These are phyloP conservation scores for Nigrograna mackinnonii DNA, from an alignment of 2,329 filamentous ascomycete species.

Conservation along the genomic window DNA sequence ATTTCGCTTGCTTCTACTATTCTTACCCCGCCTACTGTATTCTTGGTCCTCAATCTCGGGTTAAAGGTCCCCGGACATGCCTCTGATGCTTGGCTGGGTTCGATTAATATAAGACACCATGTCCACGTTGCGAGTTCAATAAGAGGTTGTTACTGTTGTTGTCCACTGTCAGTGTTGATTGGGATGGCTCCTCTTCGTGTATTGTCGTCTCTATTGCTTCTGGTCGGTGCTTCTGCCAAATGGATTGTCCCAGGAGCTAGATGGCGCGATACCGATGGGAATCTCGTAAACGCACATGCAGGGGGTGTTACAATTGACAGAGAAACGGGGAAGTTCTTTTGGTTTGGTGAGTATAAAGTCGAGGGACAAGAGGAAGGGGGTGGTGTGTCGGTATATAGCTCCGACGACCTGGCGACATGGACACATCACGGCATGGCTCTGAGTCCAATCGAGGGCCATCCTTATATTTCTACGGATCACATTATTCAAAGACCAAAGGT, in stretches of 20 bases:
- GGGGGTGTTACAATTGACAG: constrained; percentile 59
- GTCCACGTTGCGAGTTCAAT: too few species aligned
- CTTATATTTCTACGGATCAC: constrained; percentile 57
- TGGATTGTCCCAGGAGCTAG: constrained; percentile 66
- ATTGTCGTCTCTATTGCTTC: constrained; percentile 8
- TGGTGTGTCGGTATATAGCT: constrained; percentile 62
- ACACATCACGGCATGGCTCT: constrained; percentile 60
- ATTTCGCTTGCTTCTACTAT: too few species aligned
- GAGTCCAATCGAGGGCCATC: constrained; percentile 58
- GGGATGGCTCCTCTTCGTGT: too few species aligned
- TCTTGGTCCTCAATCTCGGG: too few species aligned
- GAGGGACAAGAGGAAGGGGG: constrained; percentile 63
- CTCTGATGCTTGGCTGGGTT: too few species aligned
- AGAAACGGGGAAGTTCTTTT: constrained; percentile 59
- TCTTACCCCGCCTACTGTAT: too few species aligned
- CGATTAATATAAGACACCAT: too few species aligned
- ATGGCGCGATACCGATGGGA: constrained; percentile 64
- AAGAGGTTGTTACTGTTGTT: too few species aligned
- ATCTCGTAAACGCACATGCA: constrained; percentile 65
- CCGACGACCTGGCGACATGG: constrained; percentile 64
- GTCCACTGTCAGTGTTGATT: too few species aligned
- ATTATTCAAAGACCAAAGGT: constrained; percentile 68
- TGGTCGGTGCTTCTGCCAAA: constrained; percentile 42
- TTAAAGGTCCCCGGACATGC: too few species aligned
- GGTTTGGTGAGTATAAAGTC: constrained; percentile 66